Base-by-base conservation (phyloP, 1,139 yeast species). In the Pneumocystis carinii region DNA sequence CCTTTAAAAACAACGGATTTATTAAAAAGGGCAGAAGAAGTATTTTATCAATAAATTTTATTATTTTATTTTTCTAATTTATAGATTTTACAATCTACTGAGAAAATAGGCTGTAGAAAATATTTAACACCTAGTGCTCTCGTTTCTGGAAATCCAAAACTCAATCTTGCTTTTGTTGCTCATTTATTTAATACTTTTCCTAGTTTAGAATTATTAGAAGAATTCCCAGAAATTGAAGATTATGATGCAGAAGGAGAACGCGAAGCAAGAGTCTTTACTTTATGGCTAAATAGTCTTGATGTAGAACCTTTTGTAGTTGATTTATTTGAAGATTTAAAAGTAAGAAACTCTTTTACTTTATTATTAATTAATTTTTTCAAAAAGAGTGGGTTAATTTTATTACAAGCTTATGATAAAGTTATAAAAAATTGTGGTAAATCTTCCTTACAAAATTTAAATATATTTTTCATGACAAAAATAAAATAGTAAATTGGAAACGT, bases 211-310 rank as follows among this genome's bases (percentile, higher is more conserved):
- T 97, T 98, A 67, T 83, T 92, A 68, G 95, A 92, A 75, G 98
- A 92, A 74, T 86, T 84, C 71, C 86, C 87, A 37, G 92, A 86
- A 74, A 74, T 77, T 61, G 87, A 83, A 72, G 98, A 90, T 69
- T 92, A 94, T 71, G 99, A 92, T 74, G 98, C 98, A 19, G 98
- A 94, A 77, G 99, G 99, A 67, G 99, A 92, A 77, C 86, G 98
- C 77, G 99, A 92, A 77, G 98, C 98, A 1, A 84, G 99, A 74
- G 99, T 92, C 4, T 92, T 92, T 76, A 94, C 98, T 14, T 79
- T 92, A 70, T 92, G 98, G 98, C 83, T 92, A 72, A 92, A 92
- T 75, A 89, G 97, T 1, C 81, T 92, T 71, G 97, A 94, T 70
- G 97, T 92, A 19, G 94, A 90, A 67, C 97, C 97, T 37, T 88